Base-by-base conservation (phyloP, 1,284 basidiomycete species). In the Moesziomyces sp. region DNA sequence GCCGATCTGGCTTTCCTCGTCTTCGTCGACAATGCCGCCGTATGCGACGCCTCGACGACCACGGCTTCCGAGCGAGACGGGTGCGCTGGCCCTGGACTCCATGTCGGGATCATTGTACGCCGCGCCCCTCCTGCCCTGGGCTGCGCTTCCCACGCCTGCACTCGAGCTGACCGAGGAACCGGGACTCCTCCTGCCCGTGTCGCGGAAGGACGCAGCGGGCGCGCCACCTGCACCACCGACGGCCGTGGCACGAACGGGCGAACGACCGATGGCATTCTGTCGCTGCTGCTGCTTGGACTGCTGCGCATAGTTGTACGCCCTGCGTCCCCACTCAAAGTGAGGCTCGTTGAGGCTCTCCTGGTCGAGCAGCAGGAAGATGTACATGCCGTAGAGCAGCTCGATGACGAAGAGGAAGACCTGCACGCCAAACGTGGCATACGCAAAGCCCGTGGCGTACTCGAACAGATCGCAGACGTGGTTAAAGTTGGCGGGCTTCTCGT, bases 321-420 rank as follows among this genome's bases (percentile, higher is more conserved):
- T 54, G 1, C 78, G 49, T 24, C 82, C 82, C 82, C 82, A 84
- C 23, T 79, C 73, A 46, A 79, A 84, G 62, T 80, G 77, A 6
- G 79, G 77, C 59, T 84, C 82, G 60, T 78, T 81, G 92, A 83
- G 51, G 5, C 60, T 91, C 90, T 85, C 84, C 60, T 85, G 84
- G 46, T 85, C 84, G 46, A 85, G 66, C 58, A 80, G 81, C 14
- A 85, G 75, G 60, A 85, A 84, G 58, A 80, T 82, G 76, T 85
- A 85, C 23, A 74, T 40, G 11, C 70, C 76, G 47, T 81, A 72
- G 5, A 78, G 43, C 11, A 62, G 18, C 57, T 82, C 81, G 55
- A 84, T 61, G 23, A 70, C 72, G 43, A 79, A 82, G 23, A 84
- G 76, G 16, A 77, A 54, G 1, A 69, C 77, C 59, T 83, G 78